Evolutionary conservation across 805 yeast species (phyloP), one percentile per base, ranked within the genome.

Genomic region (Spathaspora boniae): DNA sequence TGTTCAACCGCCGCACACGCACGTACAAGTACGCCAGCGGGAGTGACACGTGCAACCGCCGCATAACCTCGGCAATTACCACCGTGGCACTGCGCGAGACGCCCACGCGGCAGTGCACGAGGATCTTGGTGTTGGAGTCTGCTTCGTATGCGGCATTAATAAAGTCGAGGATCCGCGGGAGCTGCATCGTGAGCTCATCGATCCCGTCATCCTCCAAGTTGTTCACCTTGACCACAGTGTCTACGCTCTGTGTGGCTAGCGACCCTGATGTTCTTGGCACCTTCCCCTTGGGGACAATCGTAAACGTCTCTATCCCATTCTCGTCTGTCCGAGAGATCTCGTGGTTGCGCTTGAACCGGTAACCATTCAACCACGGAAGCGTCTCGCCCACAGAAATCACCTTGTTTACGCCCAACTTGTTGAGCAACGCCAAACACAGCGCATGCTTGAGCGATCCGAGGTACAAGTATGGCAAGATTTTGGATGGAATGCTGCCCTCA

Each of bases 81-180:
- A 91, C 94, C 0, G 97, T 86, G 0, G 97, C 98, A 3, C 95
- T 86, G 37, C 98, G 67, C 0, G 96, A 86, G 3, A 91, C 98
- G 0, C 98, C 98, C 31, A 87, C 97, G 52, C 95, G 84, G 50
- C 98, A 91, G 56, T 91, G 98, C 8, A 91, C 89, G 41, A 91
- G 65, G 14, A 65, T 62, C 45, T 55, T 54, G 19, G 59, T 50
- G 14, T 47, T 36, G 4, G 59, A 65, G 15, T 46, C 43, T 29
- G 36, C 38, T 28, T 44, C 48, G 26, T 53, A 51, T 21, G 48
- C 51, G 11, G 49, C 44, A 35, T 85, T 82, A 34, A 88, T 75
- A 50, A 78, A 86, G 2, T 72, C 64, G 26, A 91, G 62, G 16
- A 89, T 80, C 26, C 70, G 70, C 9, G 80, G 77, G 29, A 89